Evolutionary conservation across 2,329 filamentous ascomycete genomes (phyloP).

Genomic region (Xylaria sp.): DNA sequence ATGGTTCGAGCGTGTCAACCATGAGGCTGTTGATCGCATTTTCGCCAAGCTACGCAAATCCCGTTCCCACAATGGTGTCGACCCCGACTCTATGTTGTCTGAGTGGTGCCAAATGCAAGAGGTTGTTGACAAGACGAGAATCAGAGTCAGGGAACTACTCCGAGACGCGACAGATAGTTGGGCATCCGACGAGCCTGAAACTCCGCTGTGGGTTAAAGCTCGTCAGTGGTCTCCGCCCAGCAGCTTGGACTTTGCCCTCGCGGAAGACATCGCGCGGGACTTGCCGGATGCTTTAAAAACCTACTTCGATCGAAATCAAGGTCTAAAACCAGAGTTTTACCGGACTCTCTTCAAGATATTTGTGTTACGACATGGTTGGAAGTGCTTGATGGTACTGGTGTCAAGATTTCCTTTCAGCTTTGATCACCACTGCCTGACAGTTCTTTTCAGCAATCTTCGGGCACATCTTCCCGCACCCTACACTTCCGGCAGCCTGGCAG

Average conservation of each 20-base stretch:
- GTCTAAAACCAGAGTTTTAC: background rate
- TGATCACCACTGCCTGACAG: conserved; percentile 15
- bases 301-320: conserved; percentile 4
- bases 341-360: conserved; percentile 17
- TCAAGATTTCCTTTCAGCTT: conserved; percentile 7
- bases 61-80: background rate
- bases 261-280: conserved; percentile 4
- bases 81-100: conserved; percentile 1
- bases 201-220: background rate
- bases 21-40: conserved; percentile 11
- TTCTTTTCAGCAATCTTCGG: conserved; percentile 7
- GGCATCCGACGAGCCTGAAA: background rate
- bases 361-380: conserved; percentile 15
- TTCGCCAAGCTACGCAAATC: conserved; percentile 9
- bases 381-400: conserved; percentile 10
- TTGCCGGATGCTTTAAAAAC: conserved; percentile 2
- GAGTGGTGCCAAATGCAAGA: conserved; percentile 13
- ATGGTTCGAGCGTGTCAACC: conserved; percentile 21
- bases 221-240: background rate
- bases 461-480: no score
- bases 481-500: background rate
- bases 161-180: background rate
- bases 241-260: background rate
- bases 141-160: background rate
- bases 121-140: background rate